Evolutionary conservation across 768 basidiomycete genomes (phyloP).

Genomic region (Suillus americanus): DNA sequence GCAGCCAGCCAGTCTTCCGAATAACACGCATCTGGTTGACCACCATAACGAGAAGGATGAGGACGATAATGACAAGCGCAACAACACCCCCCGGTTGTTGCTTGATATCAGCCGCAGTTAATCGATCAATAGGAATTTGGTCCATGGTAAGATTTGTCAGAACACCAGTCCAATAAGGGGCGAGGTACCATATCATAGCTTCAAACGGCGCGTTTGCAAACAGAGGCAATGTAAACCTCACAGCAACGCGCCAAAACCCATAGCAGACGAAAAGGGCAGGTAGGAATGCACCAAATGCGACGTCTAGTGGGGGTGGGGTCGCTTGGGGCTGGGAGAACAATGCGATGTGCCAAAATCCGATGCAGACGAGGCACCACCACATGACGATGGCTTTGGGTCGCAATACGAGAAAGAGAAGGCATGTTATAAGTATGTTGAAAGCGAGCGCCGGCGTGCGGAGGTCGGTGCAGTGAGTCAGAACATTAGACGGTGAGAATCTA

Average conservation of each 20-base stretch:
- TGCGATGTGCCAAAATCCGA: slow-evolving; percentile 83
- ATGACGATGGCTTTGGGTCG: slow-evolving; percentile 67
- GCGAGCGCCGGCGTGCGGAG: slow-evolving; percentile 67
- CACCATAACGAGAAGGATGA: slow-evolving; percentile 58
- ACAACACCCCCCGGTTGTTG: slow-evolving; percentile 66
- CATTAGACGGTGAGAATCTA: slow-evolving; percentile 47
- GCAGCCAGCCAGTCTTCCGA: slow-evolving; percentile 82
- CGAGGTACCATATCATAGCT: slow-evolving; percentile 69
- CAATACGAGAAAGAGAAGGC: slow-evolving; percentile 67
- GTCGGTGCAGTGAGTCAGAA: slow-evolving; percentile 67
- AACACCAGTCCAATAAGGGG: slow-evolving; percentile 77
- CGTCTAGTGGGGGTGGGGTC: slow-evolving; percentile 65
- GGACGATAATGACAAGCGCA: slow-evolving; percentile 65
- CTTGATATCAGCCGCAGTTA: slow-evolving; percentile 67
- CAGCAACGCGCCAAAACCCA: slow-evolving; percentile 74
- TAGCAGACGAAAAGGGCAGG: slow-evolving; percentile 78
- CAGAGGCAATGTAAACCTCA: slow-evolving; percentile 70
- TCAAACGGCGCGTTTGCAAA: slow-evolving; percentile 73
- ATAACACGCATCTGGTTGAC: slow-evolving; percentile 82
- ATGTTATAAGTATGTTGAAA: slow-evolving; percentile 69
- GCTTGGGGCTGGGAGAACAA: slow-evolving; percentile 75
- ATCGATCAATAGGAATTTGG: slow-evolving; percentile 72
- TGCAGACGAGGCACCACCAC: slow-evolving; percentile 78
- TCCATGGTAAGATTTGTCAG: slow-evolving; percentile 71
- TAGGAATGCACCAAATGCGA: slow-evolving; percentile 76